These are phyloP conservation scores for Colletotrichum lini DNA, from an alignment of 2,329 filamentous ascomycete genomes.

Conservation along the genomic window DNA sequence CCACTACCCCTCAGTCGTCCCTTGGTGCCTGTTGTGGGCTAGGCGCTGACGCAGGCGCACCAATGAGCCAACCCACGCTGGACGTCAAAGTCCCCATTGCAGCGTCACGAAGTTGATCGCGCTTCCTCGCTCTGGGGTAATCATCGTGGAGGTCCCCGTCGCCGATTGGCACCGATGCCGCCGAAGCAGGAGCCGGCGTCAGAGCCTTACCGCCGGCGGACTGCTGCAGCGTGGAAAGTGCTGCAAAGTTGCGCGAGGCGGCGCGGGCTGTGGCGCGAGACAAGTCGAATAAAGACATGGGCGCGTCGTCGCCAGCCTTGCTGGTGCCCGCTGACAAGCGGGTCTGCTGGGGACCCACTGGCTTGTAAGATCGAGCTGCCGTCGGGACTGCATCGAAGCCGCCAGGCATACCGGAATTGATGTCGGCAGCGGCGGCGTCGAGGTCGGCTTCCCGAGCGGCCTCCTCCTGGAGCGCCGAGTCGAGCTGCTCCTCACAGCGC, in stretches of 20 bases:
- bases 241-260: constrained; percentile 71
- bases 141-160: constrained; percentile 43
- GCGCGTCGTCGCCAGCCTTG: constrained; percentile 69
- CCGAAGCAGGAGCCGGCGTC: neutral
- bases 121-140: constrained; percentile 71
- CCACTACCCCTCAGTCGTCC: constrained; percentile 45
- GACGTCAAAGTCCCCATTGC: constrained; percentile 77
- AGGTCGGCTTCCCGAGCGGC: constrained; percentile 78
- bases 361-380: constrained; percentile 51
- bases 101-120: constrained; percentile 78
- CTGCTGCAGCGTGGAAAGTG: constrained; percentile 66
- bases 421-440: constrained; percentile 73
- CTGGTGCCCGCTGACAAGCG: constrained; percentile 55
- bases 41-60: constrained; percentile 67
- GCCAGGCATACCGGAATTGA: constrained; percentile 69
- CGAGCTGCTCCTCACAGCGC: constrained; percentile 83
- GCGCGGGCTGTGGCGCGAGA: constrained; percentile 72
- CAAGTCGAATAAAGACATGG: constrained; percentile 76
- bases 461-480: constrained; percentile 75
- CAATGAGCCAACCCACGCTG: constrained; percentile 78
- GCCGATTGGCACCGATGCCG: constrained; percentile 28
- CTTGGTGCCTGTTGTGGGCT: constrained; percentile 49
- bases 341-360: constrained; percentile 42
- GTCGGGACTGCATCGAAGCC: constrained; percentile 60
- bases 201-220: constrained; percentile 50